A percentile compares a stretch with the other conserved stretches of the same genome.
These are phyloP conservation scores for Obelidium mucronatum DNA, from an alignment of 192 early-diverging fungal species.

Conservation along the genomic window DNA sequence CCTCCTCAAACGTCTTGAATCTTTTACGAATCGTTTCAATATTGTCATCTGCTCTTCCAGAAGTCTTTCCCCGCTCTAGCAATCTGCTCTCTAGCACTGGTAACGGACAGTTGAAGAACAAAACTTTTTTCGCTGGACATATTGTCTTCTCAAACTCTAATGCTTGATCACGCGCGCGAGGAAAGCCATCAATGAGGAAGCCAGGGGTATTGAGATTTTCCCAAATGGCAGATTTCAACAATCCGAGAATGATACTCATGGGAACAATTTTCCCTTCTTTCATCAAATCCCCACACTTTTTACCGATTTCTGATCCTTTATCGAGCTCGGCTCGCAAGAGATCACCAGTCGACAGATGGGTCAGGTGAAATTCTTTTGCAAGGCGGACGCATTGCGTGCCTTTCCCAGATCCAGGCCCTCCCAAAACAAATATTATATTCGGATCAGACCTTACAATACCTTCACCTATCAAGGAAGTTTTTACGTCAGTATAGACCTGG, in stretches of 20 bases:
- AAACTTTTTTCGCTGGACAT: slow-evolving; percentile 40
- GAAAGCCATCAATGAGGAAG: slow-evolving; percentile 73
- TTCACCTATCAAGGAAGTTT: slow-evolving; percentile 3
- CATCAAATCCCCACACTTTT: slow-evolving; percentile 53
- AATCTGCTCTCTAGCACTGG: slow-evolving; percentile 55
- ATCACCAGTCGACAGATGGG: slow-evolving; percentile 68
- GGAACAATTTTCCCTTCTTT: slow-evolving; percentile 71
- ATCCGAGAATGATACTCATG: slow-evolving; percentile 37
- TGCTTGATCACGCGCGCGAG: slow-evolving; percentile 67
- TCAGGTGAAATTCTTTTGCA: slow-evolving; percentile 46
- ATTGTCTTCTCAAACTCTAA: slow-evolving; percentile 56
- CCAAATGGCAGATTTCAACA: slow-evolving; percentile 44
- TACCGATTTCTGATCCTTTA: slow-evolving; percentile 49
- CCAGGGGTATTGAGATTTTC: slow-evolving; percentile 36
- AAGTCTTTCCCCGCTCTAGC: slow-evolving; percentile 62
- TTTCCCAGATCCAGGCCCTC: slow-evolving; percentile 59
- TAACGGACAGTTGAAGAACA: slow-evolving; percentile 57
- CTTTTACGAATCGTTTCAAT: slow-evolving; percentile 63
- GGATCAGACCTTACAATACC: slow-evolving; percentile 15
- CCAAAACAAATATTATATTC: slow-evolving; percentile 58
- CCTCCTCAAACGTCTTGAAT: slow-evolving; percentile 57
- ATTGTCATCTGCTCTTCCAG: slow-evolving; percentile 64
- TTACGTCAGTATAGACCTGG: slow-evolving; percentile 1
- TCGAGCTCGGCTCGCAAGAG: slow-evolving; percentile 64
- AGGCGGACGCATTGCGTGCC: slow-evolving; percentile 66